These are phyloP conservation scores for Scheffersomyces amazonensis DNA, from an alignment of 805 yeast species.

Conservation along the genomic window DNA sequence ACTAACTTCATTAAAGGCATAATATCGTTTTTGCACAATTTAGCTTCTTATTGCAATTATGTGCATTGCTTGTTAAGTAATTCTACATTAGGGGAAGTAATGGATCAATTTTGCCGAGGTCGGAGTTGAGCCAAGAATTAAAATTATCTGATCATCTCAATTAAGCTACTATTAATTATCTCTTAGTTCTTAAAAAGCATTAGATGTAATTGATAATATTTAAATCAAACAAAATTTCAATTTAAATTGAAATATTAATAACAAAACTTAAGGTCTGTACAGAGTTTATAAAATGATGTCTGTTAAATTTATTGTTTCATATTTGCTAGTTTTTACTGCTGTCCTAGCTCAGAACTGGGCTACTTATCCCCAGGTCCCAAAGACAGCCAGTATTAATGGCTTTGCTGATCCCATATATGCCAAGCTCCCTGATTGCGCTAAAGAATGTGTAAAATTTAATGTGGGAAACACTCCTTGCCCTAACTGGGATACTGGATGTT, in stretches of 20 bases:
- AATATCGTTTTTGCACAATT: too few species aligned
- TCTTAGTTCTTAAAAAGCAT: background rate
- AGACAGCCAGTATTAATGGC: conserved; percentile 46
- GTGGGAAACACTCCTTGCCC: conserved; percentile 45
- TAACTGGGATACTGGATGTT: conserved; percentile 49
- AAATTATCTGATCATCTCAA: background rate
- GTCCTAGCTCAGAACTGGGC: conserved; percentile 21
- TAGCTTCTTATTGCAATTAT: background rate
- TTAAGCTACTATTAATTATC: background rate
- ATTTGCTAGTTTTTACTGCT: conserved; percentile 6
- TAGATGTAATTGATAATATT: background rate
- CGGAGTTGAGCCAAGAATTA: background rate
- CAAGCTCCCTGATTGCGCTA: conserved; percentile 40
- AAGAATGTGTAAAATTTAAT: conserved; percentile 31
- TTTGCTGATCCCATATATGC: conserved; percentile 44
- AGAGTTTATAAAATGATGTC: background rate
- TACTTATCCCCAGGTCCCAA: conserved; percentile 44
- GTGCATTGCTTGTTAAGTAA: background rate
- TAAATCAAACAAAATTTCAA: background rate
- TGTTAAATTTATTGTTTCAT: background rate
- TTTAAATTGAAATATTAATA: too few species aligned
- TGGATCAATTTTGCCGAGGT: background rate
- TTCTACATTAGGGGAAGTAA: too few species aligned
- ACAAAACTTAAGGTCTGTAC: background rate
- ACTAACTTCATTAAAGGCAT: background rate